Base-by-base conservation (phyloP, 805 yeast genomes). In the Suhomyces kilbournensis region DNA sequence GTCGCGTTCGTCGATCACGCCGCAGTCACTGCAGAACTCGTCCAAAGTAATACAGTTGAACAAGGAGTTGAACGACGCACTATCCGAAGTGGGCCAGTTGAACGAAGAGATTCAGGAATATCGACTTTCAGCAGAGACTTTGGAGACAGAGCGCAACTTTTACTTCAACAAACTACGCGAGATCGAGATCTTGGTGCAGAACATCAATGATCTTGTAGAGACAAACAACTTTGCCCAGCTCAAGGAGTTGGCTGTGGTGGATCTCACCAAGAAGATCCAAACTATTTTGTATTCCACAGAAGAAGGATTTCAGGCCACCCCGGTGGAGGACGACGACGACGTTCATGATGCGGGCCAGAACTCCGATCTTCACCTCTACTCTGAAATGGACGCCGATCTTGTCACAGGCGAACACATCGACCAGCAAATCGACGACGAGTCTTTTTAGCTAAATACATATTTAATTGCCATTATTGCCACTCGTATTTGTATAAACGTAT, bases 141-240 rank as follows among this genome's bases (percentile, higher is more conserved):
- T 90, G 47, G 89, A 86, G 61, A 81, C 88, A 1, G 97, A 94
- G 66, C 82, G 98, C 56, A 88, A 89, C 67, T 90, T 93, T 63
- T 94, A 94, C 68, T 93, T 89, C 71, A 85, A 87, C 62, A 94
- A 93, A 70, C 74, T 94, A 49, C 79, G 97, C 56, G 96, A 89
- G 53, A 88, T 94, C 51, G 99, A 94, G 68, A 82, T 90, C 25
- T 70, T 92, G 46, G 80, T 86, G 23, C 90, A 87, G 62, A 80
- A 85, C 22, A 62, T 72, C 40, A 66, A 64, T 51, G 67, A 65
- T n/a, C 53, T 60, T 34, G 57, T 44, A 35, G 54, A 55, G 20
- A 26, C 40, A 48, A 56, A 55, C 38, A 54, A 52, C 35, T 76
- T 84, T 9, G 86, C 83, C 49, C 77, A 80, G 49, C 56, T 65